Conservation (phyloP, 306 rosid genomes). For the Ochetophila trinervis region DNA sequence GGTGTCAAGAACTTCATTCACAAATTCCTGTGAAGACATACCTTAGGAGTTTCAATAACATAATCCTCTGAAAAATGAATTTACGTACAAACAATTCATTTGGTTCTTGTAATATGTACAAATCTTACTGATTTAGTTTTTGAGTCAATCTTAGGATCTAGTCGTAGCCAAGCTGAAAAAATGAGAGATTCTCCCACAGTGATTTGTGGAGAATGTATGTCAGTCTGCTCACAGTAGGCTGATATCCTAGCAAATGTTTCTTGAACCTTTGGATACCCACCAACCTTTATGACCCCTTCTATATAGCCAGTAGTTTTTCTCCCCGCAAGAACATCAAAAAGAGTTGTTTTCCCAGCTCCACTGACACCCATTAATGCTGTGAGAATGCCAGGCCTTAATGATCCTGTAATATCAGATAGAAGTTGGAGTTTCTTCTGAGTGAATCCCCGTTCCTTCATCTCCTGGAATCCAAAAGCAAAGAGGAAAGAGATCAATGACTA, state of each 20-base stretch:
- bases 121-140: conserved; percentile 35
- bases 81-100: not conserved
- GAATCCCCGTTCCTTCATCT: conserved; percentile 31
- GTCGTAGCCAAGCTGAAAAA: conserved; percentile 48
- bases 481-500: not conserved
- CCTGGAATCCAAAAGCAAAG: conserved; percentile 11
- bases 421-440: conserved; percentile 36
- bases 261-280: conserved; percentile 46
- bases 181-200: conserved; percentile 47
- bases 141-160: conserved; percentile 31
- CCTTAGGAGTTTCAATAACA: conserved; percentile 26
- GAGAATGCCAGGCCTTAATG: conserved; percentile 44
- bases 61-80: not conserved
- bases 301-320: conserved; percentile 37
- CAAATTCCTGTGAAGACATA: conserved; percentile 45
- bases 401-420: conserved; percentile 35
- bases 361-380: conserved; percentile 51
- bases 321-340: conserved; percentile 40
- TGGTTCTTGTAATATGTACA: not conserved
- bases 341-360: conserved; percentile 44
- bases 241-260: conserved; percentile 44
- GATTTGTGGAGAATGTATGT: conserved; percentile 46
- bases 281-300: conserved; percentile 41
- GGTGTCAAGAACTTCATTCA: conserved; percentile 48
- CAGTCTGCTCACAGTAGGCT: conserved; percentile 49